phyloP scores from a whole-genome alignment of 805 yeast genomes.

The Candida oleophila region DNA sequence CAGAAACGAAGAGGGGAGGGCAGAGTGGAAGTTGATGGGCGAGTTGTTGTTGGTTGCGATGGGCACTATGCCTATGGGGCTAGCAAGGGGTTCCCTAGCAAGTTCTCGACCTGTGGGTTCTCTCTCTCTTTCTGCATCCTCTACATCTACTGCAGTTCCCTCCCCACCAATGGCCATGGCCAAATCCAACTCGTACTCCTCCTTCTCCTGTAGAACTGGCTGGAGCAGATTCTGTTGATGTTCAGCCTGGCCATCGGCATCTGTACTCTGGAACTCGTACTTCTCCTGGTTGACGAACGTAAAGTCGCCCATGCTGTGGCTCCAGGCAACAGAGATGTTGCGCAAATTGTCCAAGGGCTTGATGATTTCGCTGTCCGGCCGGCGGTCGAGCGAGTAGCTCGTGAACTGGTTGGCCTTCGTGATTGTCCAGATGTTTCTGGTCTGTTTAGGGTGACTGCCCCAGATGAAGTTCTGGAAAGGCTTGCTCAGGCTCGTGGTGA shows the following conservation, averaged over 20 bases:
- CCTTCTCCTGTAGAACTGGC: not conserved
- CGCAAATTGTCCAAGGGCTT: constrained; percentile 51
- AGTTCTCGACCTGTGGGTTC: too few species aligned
- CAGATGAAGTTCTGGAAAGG: constrained; percentile 44
- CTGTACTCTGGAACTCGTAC: constrained; percentile 30
- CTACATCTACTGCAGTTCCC: not conserved
- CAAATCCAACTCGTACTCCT: constrained; percentile 2
- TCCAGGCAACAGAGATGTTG: constrained; percentile 58
- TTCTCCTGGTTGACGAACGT: constrained; percentile 52
- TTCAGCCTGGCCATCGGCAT: constrained; percentile 5
- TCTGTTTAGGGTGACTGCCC: constrained; percentile 25
- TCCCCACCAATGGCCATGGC: constrained; percentile 3
- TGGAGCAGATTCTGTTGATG: not conserved
- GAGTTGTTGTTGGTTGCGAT: constrained; percentile 1
- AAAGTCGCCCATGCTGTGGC: constrained; percentile 46
- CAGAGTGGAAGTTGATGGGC: not conserved
- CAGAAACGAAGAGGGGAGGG: not conserved
- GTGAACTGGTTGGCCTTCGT: constrained; percentile 39
- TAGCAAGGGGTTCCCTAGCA: not conserved
- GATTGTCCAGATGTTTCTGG: constrained; percentile 37
- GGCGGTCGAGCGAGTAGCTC: constrained; percentile 32
- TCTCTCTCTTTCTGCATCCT: not conserved
- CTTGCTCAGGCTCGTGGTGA: constrained; percentile 47
- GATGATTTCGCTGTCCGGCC: constrained; percentile 19
- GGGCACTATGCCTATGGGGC: not conserved